Base-by-base conservation (phyloP, 164 flowering plant species). In the Litsea cubeba region DNA sequence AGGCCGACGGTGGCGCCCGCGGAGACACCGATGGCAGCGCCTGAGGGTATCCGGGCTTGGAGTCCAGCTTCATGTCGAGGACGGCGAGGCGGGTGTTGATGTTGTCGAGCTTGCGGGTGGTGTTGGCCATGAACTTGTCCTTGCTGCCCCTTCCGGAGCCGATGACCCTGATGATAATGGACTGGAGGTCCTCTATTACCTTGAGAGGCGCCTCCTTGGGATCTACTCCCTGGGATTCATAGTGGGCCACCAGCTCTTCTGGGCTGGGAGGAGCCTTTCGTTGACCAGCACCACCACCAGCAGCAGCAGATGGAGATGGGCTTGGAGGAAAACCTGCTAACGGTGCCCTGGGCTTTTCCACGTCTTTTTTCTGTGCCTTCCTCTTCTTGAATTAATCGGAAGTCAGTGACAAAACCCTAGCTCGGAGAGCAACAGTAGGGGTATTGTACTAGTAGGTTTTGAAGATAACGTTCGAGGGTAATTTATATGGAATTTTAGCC, bases 111-210 rank as follows among this genome's bases (percentile, higher is more conserved):
- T 88, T 90, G 58, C 87, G 74, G 0, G 84, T 74, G 12, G 76
- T 70, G 28, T 87, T 88, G 0, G 74, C 78, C 80, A 80, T 69
- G 80, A 80, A 75, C 68, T 76, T 84, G 71, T 82, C 89, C 74
- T 79, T 86, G 70, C 63, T 80, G 6, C 82, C 72, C 26, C 77
- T 76, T n/a, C 76, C 76, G 32, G 89, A 76, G 40, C 82, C 75
- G 28, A 85, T 65, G 30, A 84, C 80, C 60, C 82, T 74, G 62
- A 82, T 74, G 23, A 93, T 79, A 0, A 82, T 80, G 6, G 75
- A 79, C 82, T 93, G 97, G 30, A 93, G 86, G 76, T 93, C 95
- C 17, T 87, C 89, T 6, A 93, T 89, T 10, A 85, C 97, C 83
- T 87, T 89, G 49, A 87, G 11, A 17, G 97, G 80, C 12, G 97